phyloP scores from a whole-genome alignment of 768 basidiomycete species.

The Mycena metata region DNA sequence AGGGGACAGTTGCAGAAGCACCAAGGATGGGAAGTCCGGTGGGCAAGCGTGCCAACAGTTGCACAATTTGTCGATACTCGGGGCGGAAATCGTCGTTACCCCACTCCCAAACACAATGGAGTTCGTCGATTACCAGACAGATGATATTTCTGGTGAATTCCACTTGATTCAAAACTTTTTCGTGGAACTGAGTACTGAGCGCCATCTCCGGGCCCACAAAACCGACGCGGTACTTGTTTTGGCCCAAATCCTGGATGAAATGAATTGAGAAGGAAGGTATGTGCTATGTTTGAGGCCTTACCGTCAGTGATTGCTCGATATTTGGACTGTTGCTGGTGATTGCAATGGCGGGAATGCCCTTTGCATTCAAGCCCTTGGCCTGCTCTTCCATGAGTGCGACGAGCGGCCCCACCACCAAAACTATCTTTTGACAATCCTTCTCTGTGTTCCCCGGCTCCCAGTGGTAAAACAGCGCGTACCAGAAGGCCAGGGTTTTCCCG shows the following conservation, averaged over 20 bases:
- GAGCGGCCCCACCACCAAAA: constrained; percentile 35
- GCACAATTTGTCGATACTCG: constrained; percentile 9
- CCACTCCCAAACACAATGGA: constrained; percentile 41
- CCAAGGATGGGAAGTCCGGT: constrained; percentile 22
- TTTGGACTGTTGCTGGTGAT: constrained; percentile 8
- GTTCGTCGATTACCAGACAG: constrained; percentile 38
- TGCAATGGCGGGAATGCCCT: constrained; percentile 26
- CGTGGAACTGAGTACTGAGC: constrained; percentile 21
- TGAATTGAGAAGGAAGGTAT: background rate
- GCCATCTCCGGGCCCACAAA: constrained; percentile 38
- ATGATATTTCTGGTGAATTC: constrained; percentile 27
- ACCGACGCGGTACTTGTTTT: too few relatives aligned
- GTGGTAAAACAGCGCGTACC: constrained; percentile 36
- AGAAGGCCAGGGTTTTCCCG: constrained; percentile 41
- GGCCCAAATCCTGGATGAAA: constrained; percentile 12
- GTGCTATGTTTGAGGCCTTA: background rate
- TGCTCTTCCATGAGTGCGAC: constrained; percentile 28
- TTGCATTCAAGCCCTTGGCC: constrained; percentile 8
- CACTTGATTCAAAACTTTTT: constrained; percentile 27
- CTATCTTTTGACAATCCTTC: constrained; percentile 21
- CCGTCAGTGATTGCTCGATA: constrained; percentile 13
- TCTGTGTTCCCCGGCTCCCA: constrained; percentile 26
- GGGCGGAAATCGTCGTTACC: constrained; percentile 33
- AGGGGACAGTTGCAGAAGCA: constrained; percentile 28
- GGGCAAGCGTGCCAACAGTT: constrained; percentile 21